phyloP scores from a whole-genome alignment of 2,329 filamentous ascomycete genomes.

The Diaporthe sp. region DNA sequence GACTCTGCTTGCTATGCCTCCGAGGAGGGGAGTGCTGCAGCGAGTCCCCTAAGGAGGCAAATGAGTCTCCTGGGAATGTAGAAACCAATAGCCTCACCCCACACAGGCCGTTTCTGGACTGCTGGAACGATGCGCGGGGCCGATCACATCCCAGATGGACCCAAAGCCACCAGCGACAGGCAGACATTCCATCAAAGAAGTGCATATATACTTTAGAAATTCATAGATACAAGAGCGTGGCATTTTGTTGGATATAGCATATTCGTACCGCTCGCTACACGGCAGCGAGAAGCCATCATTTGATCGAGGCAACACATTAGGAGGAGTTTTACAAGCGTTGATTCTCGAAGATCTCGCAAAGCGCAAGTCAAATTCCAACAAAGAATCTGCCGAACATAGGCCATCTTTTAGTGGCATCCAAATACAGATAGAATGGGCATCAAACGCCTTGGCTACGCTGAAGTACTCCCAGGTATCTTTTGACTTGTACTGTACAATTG shows the following conservation, averaged over 20 bases:
- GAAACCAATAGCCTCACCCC: background rate
- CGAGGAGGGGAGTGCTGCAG: conserved; percentile 77
- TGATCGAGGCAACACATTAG: background rate
- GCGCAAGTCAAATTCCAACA: background rate
- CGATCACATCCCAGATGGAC: background rate
- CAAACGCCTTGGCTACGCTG: background rate
- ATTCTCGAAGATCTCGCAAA: conserved; percentile 3
- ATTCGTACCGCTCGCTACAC: conserved; percentile 16
- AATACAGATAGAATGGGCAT: conserved; percentile 13
- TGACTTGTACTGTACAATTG: background rate
- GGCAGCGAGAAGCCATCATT: conserved; percentile 32
- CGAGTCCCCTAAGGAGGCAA: conserved; percentile 78
- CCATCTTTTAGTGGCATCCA: background rate
- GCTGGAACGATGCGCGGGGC: background rate
- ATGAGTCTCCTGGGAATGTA: conserved; percentile 80
- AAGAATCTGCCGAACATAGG: background rate
- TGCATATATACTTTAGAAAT: conserved; percentile 27
- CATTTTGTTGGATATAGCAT: conserved; percentile 34
- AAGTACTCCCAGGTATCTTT: background rate
- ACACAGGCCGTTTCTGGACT: background rate
- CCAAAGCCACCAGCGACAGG: background rate
- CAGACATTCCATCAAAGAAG: background rate
- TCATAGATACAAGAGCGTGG: conserved; percentile 32
- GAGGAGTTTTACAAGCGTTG: conserved; percentile 23
- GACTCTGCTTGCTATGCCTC: conserved; percentile 80